Conservation (phyloP, 2,329 filamentous ascomycete genomes). For the Colletotrichum neosansevieriae region DNA sequence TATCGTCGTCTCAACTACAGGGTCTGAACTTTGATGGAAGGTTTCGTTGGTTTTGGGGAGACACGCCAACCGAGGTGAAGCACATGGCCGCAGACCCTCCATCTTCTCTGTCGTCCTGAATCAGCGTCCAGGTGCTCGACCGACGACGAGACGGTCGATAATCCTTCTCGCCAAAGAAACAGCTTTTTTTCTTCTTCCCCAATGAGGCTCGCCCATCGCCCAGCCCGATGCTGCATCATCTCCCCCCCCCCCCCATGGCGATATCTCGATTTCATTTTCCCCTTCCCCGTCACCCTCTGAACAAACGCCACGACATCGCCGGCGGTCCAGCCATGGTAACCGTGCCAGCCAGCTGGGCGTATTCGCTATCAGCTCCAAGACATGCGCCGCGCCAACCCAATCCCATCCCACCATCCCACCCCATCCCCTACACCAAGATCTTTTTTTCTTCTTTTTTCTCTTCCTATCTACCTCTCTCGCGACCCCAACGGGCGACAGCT, state of each 20-base stretch:
- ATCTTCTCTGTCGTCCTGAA: background rate
- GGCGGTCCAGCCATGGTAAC: conserved; percentile 23
- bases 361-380: conserved; percentile 34
- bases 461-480: background rate
- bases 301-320: background rate
- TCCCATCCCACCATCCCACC: conserved; percentile 10
- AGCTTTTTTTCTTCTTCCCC: too few species aligned
- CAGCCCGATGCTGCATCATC: too few species aligned
- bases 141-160: too few species aligned
- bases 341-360: conserved; percentile 14
- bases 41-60: too few species aligned
- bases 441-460: too few species aligned
- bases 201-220: too few species aligned
- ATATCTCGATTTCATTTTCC: background rate
- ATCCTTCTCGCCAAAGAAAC: too few species aligned
- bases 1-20: conserved; percentile 9
- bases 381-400: background rate
- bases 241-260: background rate
- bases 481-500: conserved; percentile 6
- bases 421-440: conserved; percentile 1
- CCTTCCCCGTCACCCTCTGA: background rate
- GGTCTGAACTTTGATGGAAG: background rate
- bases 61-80: background rate
- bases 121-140: background rate
- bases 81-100: background rate